A percentile compares a stretch with the other conserved stretches of the same genome.
Evolutionary conservation across 2,329 filamentous ascomycete genomes (phyloP).

Genomic region (Thelonectria discophora): DNA sequence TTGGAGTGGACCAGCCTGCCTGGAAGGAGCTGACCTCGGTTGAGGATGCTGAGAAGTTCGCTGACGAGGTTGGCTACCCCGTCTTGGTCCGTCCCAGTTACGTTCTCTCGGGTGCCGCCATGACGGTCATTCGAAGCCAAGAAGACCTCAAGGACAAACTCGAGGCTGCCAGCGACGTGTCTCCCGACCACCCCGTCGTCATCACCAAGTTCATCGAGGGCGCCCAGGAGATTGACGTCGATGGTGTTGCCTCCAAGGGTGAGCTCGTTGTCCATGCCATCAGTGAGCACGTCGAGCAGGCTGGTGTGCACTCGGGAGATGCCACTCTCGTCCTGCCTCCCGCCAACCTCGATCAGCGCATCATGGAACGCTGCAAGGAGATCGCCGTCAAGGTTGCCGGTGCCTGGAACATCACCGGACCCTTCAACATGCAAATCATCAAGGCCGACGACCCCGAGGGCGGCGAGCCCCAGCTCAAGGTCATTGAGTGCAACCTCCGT

Average conservation of each 20-base stretch:
- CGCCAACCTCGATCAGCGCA: conserved; percentile 76
- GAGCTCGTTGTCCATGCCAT: conserved; percentile 91
- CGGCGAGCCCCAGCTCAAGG: conserved; percentile 82
- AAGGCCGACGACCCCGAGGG: conserved; percentile 83
- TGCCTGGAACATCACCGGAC: conserved; percentile 96
- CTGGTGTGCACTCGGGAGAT: conserved; percentile 97
- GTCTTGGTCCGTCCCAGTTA: conserved; percentile 95
- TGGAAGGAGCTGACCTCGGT: conserved; percentile 98
- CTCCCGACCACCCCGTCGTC: conserved; percentile 95
- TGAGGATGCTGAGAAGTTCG: conserved; percentile 86
- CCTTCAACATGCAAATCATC: conserved; percentile 99
- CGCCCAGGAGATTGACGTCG: conserved; percentile 94
- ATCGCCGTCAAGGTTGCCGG: conserved; percentile 96
- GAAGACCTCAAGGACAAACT: conserved; percentile 95
- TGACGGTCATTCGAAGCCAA: conserved; percentile 93
- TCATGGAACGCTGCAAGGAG: conserved; percentile 89
- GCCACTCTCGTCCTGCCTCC: conserved; percentile 94
- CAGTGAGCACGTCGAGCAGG: conserved; percentile 95
- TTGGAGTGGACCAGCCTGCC: conserved; percentile 94
- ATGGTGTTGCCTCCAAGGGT: conserved; percentile 87
- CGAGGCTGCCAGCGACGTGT: conserved; percentile 86
- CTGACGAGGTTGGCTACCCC: conserved; percentile 85
- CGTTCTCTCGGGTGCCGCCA: conserved; percentile 95
- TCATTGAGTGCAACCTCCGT: conserved; percentile 98
- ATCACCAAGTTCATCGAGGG: conserved; percentile 99